phyloP scores from a whole-genome alignment of 257 asterid genomes.

The Euphrasia confusa region DNA sequence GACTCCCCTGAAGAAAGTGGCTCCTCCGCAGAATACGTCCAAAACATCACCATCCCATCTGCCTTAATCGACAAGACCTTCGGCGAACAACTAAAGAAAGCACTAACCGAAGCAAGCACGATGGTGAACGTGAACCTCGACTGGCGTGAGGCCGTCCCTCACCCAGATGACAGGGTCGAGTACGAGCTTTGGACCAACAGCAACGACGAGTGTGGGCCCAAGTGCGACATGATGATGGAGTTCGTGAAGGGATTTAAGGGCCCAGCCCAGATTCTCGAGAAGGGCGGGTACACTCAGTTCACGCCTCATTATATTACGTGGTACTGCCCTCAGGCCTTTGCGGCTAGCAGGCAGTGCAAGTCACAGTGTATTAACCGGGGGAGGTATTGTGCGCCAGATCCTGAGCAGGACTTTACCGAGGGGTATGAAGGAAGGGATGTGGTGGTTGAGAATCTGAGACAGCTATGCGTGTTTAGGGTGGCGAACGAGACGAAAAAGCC shows the following conservation, averaged over 20 bases:
- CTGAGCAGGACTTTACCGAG: conserved; percentile 46
- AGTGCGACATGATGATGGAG: conserved; percentile 50
- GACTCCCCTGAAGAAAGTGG: conserved; percentile 42
- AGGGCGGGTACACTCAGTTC: conserved; percentile 52
- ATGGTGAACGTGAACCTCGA: conserved; percentile 47
- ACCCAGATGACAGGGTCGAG: conserved; percentile 53
- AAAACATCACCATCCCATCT: conserved; percentile 45
- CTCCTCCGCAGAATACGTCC: conserved; percentile 39
- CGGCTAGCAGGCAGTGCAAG: conserved; percentile 47
- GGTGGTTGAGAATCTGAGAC: conserved; percentile 47
- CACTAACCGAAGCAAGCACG: conserved; percentile 28
- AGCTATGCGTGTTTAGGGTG: conserved; percentile 45
- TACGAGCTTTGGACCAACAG: conserved; percentile 30
- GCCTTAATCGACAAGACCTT: conserved; percentile 43
- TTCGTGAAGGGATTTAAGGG: conserved; percentile 51
- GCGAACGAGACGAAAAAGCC: conserved; percentile 42
- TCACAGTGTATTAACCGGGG: conserved; percentile 51
- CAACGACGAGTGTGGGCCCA: conserved; percentile 48
- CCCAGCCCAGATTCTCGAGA: conserved; percentile 46
- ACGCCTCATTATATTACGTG: conserved; percentile 50
- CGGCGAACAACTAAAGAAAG: conserved; percentile 39
- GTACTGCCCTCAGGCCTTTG: conserved; percentile 50
- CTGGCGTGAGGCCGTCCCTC: conserved; percentile 57
- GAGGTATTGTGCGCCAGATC: conserved; percentile 55
- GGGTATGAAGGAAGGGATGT: conserved; percentile 57